A percentile compares a stretch with the other conserved stretches of the same genome.
These are phyloP conservation scores for Linnemannia schmuckeri DNA, from an alignment of 192 early-diverging fungal genomes.

Conservation along the genomic window DNA sequence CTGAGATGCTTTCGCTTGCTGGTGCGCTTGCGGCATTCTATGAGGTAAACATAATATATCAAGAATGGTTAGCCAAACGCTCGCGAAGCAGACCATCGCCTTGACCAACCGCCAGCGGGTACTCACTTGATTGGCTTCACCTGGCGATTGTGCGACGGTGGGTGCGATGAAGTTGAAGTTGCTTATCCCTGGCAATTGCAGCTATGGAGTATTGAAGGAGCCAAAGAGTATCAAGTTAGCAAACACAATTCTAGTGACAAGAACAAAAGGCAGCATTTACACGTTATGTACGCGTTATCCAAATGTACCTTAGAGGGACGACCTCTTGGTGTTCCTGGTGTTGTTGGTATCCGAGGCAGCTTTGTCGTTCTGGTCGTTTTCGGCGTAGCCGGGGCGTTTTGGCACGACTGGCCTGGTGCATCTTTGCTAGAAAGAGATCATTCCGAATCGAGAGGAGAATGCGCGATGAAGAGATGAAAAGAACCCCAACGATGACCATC, in stretches of 20 bases:
- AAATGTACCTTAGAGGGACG: constrained; percentile 15
- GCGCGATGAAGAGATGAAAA: background rate
- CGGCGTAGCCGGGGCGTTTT: constrained; percentile 12
- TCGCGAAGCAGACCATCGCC: constrained; percentile 4
- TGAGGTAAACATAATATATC: background rate
- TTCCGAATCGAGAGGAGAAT: background rate
- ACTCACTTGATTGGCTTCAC: background rate
- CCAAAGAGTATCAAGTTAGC: constrained; percentile 18
- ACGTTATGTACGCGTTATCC: constrained; percentile 7
- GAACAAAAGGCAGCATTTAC: constrained; percentile 15
- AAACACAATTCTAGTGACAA: constrained; percentile 18
- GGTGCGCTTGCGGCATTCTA: constrained; percentile 5
- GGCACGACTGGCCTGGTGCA: background rate
- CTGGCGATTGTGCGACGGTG: background rate
- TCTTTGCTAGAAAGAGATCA: constrained; percentile 6
- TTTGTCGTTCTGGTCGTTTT: constrained; percentile 6
- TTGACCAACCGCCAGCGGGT: constrained; percentile 4
- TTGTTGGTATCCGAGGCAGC: background rate
- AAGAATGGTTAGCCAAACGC: constrained; percentile 14
- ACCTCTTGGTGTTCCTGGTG: constrained; percentile 21
- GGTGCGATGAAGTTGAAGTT: constrained; percentile 6
- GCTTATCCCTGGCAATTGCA: constrained; percentile 19
- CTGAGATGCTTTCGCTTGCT: too few species aligned
- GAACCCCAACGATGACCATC: background rate
- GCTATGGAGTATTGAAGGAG: constrained; percentile 24